Conservation (phyloP, 345 rosid species). For the Melaleuca quinquenervia region DNA sequence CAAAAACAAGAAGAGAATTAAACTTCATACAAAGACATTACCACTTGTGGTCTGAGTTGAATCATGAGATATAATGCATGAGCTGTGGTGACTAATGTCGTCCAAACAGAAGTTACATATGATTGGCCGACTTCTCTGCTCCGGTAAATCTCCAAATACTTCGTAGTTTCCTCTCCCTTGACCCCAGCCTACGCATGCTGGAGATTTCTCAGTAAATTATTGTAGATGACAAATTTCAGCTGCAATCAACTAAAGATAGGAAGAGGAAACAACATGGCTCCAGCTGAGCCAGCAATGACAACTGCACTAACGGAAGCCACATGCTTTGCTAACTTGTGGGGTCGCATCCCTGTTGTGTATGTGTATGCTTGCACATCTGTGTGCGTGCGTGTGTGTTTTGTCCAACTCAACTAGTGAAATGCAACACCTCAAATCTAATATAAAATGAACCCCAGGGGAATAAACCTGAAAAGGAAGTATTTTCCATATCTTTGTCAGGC, state of each 20-base stretch:
- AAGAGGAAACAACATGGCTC: not conserved
- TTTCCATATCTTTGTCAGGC: not conserved
- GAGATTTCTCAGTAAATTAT: not conserved
- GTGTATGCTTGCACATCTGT: not conserved
- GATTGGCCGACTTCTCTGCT: no score
- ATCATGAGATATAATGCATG: no score
- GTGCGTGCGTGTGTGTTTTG: not conserved
- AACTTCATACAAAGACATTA: no score
- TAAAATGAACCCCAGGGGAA: not conserved
- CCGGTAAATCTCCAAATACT: no score
- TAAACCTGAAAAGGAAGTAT: not conserved
- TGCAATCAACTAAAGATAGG: not conserved
- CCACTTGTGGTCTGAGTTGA: no score
- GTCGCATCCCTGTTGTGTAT: not conserved
- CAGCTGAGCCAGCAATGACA: not conserved
- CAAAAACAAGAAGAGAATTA: no score
- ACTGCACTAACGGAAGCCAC: not conserved
- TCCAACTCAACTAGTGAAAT: not conserved
- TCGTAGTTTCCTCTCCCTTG: constrained; percentile 11
- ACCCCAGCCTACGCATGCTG: not conserved
- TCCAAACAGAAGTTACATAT: no score
- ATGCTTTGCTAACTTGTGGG: not conserved
- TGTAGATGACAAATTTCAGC: not conserved
- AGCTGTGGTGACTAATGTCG: no score
- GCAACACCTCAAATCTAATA: not conserved